These are phyloP conservation scores for Ramaria rubella DNA, from an alignment of 768 basidiomycete genomes.

Conservation along the genomic window DNA sequence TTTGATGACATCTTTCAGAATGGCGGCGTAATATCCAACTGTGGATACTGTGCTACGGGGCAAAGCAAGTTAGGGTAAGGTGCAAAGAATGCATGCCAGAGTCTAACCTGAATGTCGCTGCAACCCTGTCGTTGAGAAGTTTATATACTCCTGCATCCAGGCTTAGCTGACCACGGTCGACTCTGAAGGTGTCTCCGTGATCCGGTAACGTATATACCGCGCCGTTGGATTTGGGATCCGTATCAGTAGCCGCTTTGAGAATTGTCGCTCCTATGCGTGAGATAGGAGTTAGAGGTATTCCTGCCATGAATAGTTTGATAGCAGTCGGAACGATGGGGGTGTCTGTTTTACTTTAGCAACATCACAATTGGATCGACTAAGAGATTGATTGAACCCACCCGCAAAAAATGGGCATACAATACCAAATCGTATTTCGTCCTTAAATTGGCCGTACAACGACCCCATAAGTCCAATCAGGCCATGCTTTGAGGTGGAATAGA, in stretches of 20 bases:
- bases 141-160: slow-evolving; percentile 47
- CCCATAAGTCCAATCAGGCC: slow-evolving; percentile 49
- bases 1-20: neutral
- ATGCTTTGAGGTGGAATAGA: slow-evolving; percentile 51
- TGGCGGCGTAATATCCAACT: neutral
- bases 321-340: slow-evolving; percentile 39
- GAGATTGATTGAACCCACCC: slow-evolving; percentile 25
- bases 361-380: neutral
- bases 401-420: slow-evolving; percentile 51
- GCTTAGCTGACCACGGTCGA: slow-evolving; percentile 34
- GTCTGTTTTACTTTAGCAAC: slow-evolving; percentile 24
- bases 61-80: neutral
- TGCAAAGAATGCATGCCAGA: neutral
- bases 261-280: slow-evolving; percentile 45
- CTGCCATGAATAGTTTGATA: slow-evolving; percentile 39
- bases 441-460: slow-evolving; percentile 33
- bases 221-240: slow-evolving; percentile 39
- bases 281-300: slow-evolving; percentile 43
- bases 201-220: slow-evolving; percentile 43
- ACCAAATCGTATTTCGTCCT: slow-evolving; percentile 37
- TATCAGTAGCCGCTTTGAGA: slow-evolving; percentile 43
- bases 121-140: slow-evolving; percentile 34
- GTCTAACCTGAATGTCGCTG: neutral
- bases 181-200: slow-evolving; percentile 42
- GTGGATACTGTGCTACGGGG: slow-evolving; percentile 2